Percentiles rank a stretch among this genome's conserved stretches.
phyloP scores from a whole-genome alignment of 768 basidiomycete species.

The Naganishia kalamii region DNA sequence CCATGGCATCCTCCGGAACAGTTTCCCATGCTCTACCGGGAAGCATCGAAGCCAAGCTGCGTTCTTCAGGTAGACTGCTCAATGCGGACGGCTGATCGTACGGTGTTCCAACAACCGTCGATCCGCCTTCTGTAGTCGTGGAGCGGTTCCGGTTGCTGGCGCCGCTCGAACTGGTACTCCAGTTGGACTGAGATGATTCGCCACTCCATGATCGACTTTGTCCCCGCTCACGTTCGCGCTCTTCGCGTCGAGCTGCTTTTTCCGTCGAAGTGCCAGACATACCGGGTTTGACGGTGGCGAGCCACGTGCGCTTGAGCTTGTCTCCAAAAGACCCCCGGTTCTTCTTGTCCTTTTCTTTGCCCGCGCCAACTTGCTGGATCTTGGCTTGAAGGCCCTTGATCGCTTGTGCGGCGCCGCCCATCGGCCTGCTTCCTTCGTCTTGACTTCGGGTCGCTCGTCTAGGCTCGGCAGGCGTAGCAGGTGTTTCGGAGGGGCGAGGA shows the following conservation, averaged over 20 bases:
- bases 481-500: too few relatives aligned
- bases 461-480: not conserved
- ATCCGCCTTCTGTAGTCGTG: not conserved
- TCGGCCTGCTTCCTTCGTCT: not conserved
- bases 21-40: conserved; percentile 41
- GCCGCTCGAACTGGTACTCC: conserved; percentile 12
- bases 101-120: not conserved
- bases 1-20: conserved; percentile 44
- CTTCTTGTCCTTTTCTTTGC: conserved; percentile 31
- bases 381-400: conserved; percentile 13
- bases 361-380: conserved; percentile 6
- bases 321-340: conserved; percentile 29
- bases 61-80: conserved; percentile 4
- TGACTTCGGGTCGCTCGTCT: not conserved
- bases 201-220: conserved; percentile 42
- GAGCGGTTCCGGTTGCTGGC: conserved; percentile 14
- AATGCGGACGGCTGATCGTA: conserved; percentile 13
- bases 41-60: not conserved
- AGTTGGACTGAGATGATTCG: conserved; percentile 13
- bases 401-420: not conserved
- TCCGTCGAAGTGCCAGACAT: conserved; percentile 6
- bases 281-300: conserved; percentile 28
- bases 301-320: conserved; percentile 38
- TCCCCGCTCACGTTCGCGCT: conserved; percentile 34
- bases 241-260: conserved; percentile 23